A percentile compares a stretch with the other conserved stretches of the same genome.
These are phyloP conservation scores for Ailanthus altissimus DNA, from an alignment of 345 rosid genomes.

Conservation along the genomic window DNA sequence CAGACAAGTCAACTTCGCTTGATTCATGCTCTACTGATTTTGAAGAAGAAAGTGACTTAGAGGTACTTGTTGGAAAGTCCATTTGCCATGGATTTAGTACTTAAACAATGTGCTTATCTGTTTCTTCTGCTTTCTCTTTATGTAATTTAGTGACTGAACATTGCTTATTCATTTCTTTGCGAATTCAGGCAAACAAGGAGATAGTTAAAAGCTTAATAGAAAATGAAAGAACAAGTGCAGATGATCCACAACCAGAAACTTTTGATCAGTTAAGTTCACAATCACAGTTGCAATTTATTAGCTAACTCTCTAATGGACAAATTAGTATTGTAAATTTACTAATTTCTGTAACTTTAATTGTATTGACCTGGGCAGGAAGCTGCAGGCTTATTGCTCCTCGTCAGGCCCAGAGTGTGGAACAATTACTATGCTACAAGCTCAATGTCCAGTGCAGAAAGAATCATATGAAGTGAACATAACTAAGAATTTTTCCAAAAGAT, in stretches of 20 bases:
- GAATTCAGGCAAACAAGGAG: conserved; percentile 41
- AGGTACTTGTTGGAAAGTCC: conserved; percentile 39
- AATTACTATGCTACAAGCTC: conserved; percentile 23
- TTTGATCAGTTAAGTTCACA: conserved; percentile 37
- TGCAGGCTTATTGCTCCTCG: conserved; percentile 29
- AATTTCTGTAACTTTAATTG: neutral
- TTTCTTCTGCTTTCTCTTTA: neutral
- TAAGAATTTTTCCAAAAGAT: conserved; percentile 32
- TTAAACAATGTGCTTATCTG: neutral
- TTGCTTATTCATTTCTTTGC: conserved; percentile 10
- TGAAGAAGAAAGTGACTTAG: conserved; percentile 33
- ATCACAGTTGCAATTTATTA: neutral
- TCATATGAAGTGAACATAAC: conserved; percentile 24
- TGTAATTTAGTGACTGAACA: neutral
- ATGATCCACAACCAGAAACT: conserved; percentile 22
- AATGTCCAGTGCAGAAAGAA: conserved; percentile 29
- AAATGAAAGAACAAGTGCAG: conserved; percentile 11
- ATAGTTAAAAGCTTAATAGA: conserved; percentile 8
- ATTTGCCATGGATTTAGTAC: neutral
- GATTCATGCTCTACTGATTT: conserved; percentile 22
- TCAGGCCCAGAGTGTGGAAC: conserved; percentile 22
- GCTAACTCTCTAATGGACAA: neutral
- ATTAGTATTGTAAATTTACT: neutral
- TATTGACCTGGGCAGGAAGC: conserved; percentile 36
- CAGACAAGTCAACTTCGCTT: conserved; percentile 43